These are phyloP conservation scores for Raphanus hybrid DNA, from an alignment of 441 rosid species.

Conservation along the genomic window DNA sequence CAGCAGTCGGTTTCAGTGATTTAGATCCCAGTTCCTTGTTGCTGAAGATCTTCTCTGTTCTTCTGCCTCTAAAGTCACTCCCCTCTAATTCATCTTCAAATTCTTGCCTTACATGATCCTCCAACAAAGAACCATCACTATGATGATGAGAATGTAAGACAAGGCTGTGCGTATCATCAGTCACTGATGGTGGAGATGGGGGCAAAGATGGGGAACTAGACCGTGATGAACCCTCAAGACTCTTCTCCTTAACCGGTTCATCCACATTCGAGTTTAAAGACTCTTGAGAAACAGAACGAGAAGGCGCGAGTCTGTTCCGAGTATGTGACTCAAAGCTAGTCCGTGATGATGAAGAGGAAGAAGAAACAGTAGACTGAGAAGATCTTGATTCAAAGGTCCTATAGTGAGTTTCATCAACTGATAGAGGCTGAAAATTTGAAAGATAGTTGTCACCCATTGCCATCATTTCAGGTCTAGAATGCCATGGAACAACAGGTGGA, in stretches of 20 bases:
- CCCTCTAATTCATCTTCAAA: conserved; percentile 47
- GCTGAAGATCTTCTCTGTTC: conserved; percentile 34
- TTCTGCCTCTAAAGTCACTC: conserved; percentile 31
- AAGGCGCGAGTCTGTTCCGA: conserved; percentile 51
- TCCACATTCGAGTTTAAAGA: conserved; percentile 49
- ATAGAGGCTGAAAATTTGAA: conserved; percentile 56
- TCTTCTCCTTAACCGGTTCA: conserved; percentile 48
- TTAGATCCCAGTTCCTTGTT: conserved; percentile 41
- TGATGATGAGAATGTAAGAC: conserved; percentile 57
- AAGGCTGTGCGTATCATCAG: conserved; percentile 38
- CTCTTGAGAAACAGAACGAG: conserved; percentile 51
- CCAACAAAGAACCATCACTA: conserved; percentile 56
- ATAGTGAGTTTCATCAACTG: conserved; percentile 64
- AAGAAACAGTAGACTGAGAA: conserved; percentile 48
- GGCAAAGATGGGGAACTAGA: conserved; percentile 45
- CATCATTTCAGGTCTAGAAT: conserved; percentile 48
- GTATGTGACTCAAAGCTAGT: conserved; percentile 49
- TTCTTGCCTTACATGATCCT: conserved; percentile 34
- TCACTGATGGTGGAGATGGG: conserved; percentile 41
- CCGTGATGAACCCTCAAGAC: conserved; percentile 46
- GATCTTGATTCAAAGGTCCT: conserved; percentile 51
- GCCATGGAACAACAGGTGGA: conserved; percentile 50
- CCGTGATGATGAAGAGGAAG: conserved; percentile 55
- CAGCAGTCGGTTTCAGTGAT: conserved; percentile 38
- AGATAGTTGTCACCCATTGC: conserved; percentile 46